Evolutionary conservation across 2,329 filamentous ascomycete genomes (phyloP).

Genomic region (Elsinoe necatrix): DNA sequence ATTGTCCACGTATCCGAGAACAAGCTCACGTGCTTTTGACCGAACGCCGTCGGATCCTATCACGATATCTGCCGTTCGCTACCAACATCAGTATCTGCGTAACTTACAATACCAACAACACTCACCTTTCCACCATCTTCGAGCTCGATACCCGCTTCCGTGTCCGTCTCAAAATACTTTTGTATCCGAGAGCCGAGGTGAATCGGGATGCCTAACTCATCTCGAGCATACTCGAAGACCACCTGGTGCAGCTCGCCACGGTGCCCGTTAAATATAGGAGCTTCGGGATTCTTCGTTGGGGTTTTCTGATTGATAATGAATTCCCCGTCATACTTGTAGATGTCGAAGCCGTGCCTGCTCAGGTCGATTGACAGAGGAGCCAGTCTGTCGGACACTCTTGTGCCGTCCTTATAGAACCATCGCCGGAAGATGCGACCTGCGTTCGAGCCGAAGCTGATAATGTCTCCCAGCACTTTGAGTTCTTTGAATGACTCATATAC

Average conservation of each 20-base stretch:
- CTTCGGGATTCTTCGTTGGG: conserved; percentile 37
- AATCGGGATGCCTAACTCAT: conserved; percentile 49
- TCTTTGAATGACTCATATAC: conserved; percentile 50
- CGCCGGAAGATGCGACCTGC: conserved; percentile 52
- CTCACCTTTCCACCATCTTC: conserved; percentile 39
- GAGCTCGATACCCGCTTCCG: conserved; percentile 44
- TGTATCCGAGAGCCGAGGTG: conserved; percentile 44
- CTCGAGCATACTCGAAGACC: conserved; percentile 49
- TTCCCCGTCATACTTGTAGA: conserved; percentile 55
- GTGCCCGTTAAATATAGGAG: conserved; percentile 53
- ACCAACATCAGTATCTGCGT: conserved; percentile 17
- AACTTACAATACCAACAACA: no score
- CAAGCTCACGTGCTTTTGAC: conserved; percentile 42
- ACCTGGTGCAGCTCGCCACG: conserved; percentile 53
- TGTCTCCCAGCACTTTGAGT: conserved; percentile 51
- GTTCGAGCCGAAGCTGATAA: conserved; percentile 53
- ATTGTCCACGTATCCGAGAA: conserved; percentile 44
- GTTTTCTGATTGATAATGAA: conserved; percentile 49
- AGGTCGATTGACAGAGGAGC: conserved; percentile 45
- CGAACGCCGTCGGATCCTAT: conserved; percentile 46
- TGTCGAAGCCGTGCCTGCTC: conserved; percentile 48
- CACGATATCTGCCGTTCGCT: conserved; percentile 38
- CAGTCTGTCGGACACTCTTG: conserved; percentile 12
- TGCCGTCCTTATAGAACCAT: conserved; percentile 34
- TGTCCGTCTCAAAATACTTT: conserved; percentile 48